Base-by-base conservation (phyloP, 768 basidiomycete species). In the Lentinus brumalis region DNA sequence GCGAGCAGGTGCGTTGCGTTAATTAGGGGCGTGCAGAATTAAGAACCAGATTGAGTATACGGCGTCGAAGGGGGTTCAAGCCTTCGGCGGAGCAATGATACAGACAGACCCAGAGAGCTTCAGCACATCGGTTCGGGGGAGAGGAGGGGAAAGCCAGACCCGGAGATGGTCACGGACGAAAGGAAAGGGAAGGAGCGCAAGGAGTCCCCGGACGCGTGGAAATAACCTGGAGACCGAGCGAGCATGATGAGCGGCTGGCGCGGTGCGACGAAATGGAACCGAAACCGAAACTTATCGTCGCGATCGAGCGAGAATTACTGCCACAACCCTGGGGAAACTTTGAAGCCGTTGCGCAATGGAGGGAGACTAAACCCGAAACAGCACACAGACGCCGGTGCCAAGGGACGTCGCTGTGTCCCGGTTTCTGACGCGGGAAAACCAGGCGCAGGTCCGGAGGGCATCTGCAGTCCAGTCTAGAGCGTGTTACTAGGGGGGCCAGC, bases 21-120 rank as follows among this genome's bases (percentile, higher is more conserved):
- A 63, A 63, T 63, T 63, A 63, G 62, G 54, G 59, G 46, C 54
- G 62, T 63, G 50, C 40, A 56, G 54, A 56, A 63, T 63, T 63
- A 63, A 39, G 62, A 58, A 62, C 62, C 62, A 51, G 62, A 59
- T 59, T 58, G 62, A 62, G 61, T 61, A 68, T 59, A 59, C 59
- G 66, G 55, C 66, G 66, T 71, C 59, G 68, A 67, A 70, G 61
- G 65, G 56, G 59, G 59, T 57, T 59, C 60, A 58, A 44, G 56
- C 68, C 65, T 65, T 59, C 60, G 61, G 61, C 66, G 65, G 57
- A 69, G 60, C 62, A 65, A 65, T 69, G 63, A 66, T 70, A 68
- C 65, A 69, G 53, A 62, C 58, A 62, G 62, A 59, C 59, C 64
- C 58, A 62, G 68, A 60, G 60, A 67, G 68, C 59, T 64, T 68